Evolutionary conservation across 352 stramenopile genomes (phyloP).

Genomic region (Pythium brachiatum): DNA sequence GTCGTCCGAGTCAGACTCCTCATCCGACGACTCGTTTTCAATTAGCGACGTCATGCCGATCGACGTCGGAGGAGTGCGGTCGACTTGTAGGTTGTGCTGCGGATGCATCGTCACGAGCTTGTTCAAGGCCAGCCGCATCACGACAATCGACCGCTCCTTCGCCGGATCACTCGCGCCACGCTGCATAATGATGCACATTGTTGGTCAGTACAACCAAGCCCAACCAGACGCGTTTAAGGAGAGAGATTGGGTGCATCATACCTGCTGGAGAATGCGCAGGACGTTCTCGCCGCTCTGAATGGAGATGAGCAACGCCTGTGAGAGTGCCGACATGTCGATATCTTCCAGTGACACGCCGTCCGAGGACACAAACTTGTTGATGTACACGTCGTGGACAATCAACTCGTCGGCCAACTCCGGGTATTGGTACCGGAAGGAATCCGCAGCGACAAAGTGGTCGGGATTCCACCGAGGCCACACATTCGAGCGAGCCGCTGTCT

Average conservation of each 20-base stretch:
- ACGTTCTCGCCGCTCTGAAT: conserved; percentile 85
- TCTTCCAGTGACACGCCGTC: conserved; percentile 57
- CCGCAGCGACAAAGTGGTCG: conserved; percentile 81
- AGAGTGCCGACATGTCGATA: conserved; percentile 77
- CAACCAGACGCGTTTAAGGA: too few relatives aligned
- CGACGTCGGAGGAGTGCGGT: conserved; percentile 12
- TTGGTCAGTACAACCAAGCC: background rate
- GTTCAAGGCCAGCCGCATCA: conserved; percentile 74
- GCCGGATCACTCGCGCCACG: conserved; percentile 51
- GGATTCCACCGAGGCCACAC: conserved; percentile 77
- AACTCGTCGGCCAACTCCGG: conserved; percentile 69
- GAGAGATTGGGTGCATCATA: too few relatives aligned
- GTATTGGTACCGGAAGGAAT: conserved; percentile 87
- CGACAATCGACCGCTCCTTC: conserved; percentile 53
- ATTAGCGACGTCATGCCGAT: conserved; percentile 27
- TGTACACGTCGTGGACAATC: conserved; percentile 78
- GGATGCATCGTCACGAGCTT: conserved; percentile 75
- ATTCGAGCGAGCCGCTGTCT: conserved; percentile 43
- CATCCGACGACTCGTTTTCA: conserved; percentile 28
- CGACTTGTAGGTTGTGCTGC: conserved; percentile 76
- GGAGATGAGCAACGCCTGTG: conserved; percentile 71
- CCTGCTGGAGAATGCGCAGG: conserved; percentile 68
- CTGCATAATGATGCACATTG: conserved; percentile 18
- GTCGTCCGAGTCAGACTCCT: conserved; percentile 26
- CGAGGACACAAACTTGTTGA: conserved; percentile 73